Evolutionary conservation across 306 rosid genomes (phyloP), one percentile per base, ranked within the genome.

Genomic region (Ormosia semicastrata): DNA sequence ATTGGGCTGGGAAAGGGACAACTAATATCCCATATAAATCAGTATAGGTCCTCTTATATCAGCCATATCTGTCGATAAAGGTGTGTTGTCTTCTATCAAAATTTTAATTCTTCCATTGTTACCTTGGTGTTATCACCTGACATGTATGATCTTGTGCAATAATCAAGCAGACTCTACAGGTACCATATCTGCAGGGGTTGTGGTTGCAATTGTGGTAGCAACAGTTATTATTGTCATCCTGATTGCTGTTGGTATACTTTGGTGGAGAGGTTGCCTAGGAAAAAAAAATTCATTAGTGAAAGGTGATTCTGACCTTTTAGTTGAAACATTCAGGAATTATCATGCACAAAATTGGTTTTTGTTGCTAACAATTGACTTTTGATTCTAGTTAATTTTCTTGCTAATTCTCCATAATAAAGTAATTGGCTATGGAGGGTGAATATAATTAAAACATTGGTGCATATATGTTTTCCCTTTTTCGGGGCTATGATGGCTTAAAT

Each of bases 1-100:
- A 77, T 50, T 91, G 93, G 95, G 89, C 88, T 4, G 91, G 94
- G 39, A 90, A 87, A 75, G 94, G 94, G 44, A 91, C 91, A 17
- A 83, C 81, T 39, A 30, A 36, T 29, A 66, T 91, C 49, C 95
- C 92, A 5, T 58, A 5, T 6, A 73, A 40, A 75, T 89, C 91
- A 76, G 82, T 81, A 3, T 74, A 89, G 95, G 95, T 63, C 94
- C 94, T 84, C 92, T 91, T 33, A 77, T 91, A 59, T 91, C 92
- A 1, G 94, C 92, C 17, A 86, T 91, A 44, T 85, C 90, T 13
- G 81, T 83, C 30, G 37, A 71, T 33, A 36, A 81, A 49, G 81
- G 89, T 89, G 72, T 7, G 87, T 66, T 81, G 46, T 69, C 5
- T 59, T 81, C 43, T 44, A 11, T 39, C 13, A 15, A 52, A 13